phyloP scores from a whole-genome alignment of 2,329 filamentous ascomycete species.

The Eutypella sp. region DNA sequence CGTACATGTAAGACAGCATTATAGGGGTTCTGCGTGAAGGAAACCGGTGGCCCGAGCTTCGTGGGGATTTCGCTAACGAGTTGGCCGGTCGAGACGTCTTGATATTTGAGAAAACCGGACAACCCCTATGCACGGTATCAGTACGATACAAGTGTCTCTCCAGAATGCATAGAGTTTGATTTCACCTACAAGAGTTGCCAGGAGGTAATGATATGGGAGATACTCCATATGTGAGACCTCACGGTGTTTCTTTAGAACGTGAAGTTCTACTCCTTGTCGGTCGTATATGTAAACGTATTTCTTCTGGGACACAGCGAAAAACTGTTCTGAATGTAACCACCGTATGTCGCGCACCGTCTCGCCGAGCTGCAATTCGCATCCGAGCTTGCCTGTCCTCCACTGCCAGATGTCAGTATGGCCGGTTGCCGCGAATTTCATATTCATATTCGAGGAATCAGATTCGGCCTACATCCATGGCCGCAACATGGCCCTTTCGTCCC shows the following conservation, averaged over 20 bases:
- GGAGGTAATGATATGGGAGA: slow-evolving; percentile 89
- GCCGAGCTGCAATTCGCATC: slow-evolving; percentile 83
- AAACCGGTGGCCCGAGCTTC: slow-evolving; percentile 74
- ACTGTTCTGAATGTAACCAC: slow-evolving; percentile 93
- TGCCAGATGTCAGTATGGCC: not conserved
- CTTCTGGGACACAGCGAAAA: slow-evolving; percentile 93
- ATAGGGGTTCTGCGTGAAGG: slow-evolving; percentile 81
- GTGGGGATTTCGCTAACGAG: slow-evolving; percentile 83
- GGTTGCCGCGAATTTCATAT: too few relatives aligned
- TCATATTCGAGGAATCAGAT: not conserved
- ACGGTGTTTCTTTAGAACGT: slow-evolving; percentile 83
- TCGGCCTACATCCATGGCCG: slow-evolving; percentile 78
- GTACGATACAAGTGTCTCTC: slow-evolving; percentile 7
- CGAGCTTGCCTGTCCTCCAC: slow-evolving; percentile 86
- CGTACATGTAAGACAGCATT: slow-evolving; percentile 82
- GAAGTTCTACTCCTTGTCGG: slow-evolving; percentile 81
- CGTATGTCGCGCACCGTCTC: slow-evolving; percentile 87
- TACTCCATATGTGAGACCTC: slow-evolving; percentile 95
- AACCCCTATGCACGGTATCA: slow-evolving; percentile 51
- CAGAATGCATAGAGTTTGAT: not conserved
- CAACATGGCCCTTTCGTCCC: slow-evolving; percentile 89
- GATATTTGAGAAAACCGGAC: slow-evolving; percentile 84
- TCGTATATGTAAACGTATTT: slow-evolving; percentile 98
- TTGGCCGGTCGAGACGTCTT: slow-evolving; percentile 90
- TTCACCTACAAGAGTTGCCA: slow-evolving; percentile 71